Evolutionary conservation across 2,329 filamentous ascomycete species (phyloP), one percentile per base, ranked within the genome.

Genomic region (Coniochaeta sp.): DNA sequence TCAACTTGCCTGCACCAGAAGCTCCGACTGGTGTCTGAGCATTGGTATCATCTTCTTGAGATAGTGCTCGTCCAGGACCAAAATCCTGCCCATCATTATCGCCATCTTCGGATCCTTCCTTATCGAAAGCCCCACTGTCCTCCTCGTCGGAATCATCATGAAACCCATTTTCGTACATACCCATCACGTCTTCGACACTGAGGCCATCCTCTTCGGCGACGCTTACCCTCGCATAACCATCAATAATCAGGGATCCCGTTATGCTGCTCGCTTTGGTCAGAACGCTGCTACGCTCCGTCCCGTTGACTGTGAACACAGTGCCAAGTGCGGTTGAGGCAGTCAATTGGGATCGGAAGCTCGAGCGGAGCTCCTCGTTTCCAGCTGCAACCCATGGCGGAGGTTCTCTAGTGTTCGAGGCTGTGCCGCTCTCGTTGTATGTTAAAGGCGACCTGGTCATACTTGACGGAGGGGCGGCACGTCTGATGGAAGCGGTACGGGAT

Each of bases 281-380:
- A 57, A 95, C 81, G 69, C 92, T 96, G 72, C 90, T 96, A 63
- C 90, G 83, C 69, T 93, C 90, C 1, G 91, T 96, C n/a, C 87
- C 85, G 6, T 73, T 50, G 6, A 66, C 63, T 1, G 71, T 71
- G 38, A 70, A 72, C 12, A 70, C 66, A 2, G 81, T 83, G 26
- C 88, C 92, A 34, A 81, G 81, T 28, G 77, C 75, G 6, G 81
- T 82, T 3, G 82, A 84, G 38, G 77, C 71, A 19, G 82, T 81
- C 58, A 80, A 71, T 63, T 85, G 82, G 16, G 83, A 84, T 60
- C 82, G 79, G 66, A 79, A 82, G 71, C 82, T 85, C 0, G 80
- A 81, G 38, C 82, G 77, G 34, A 79, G 72, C 68, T 83, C 81
- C 60, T 83, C 81, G 59, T 75, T 44, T 28, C 63, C 62, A 7